Evolutionary conservation across 768 basidiomycete genomes (phyloP).

Genomic region (Porphyrellus cyaneotinctus): DNA sequence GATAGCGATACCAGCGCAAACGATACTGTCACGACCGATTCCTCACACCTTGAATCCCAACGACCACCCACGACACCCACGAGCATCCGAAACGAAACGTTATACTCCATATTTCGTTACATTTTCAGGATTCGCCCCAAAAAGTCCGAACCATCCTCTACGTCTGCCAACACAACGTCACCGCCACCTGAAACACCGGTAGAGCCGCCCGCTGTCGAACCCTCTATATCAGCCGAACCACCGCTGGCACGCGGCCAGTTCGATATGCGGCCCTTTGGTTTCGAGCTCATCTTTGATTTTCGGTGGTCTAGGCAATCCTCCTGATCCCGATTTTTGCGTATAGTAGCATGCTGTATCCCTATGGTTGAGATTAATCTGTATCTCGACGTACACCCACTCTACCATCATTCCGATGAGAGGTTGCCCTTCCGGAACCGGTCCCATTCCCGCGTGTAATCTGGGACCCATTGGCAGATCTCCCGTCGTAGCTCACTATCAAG

Average conservation of each 20-base stretch:
- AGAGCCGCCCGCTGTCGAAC: slow-evolving; percentile 2
- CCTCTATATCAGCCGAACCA: slow-evolving; percentile 14
- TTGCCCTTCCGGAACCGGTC: too few species aligned
- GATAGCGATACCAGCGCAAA: slow-evolving; percentile 18
- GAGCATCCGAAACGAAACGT: slow-evolving; percentile 13
- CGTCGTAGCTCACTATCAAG: too few species aligned
- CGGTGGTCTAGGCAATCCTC: slow-evolving; percentile 48
- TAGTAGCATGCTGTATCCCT: slow-evolving; percentile 20
- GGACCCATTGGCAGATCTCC: too few species aligned
- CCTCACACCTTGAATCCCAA: slow-evolving; percentile 15
- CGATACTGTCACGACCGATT: slow-evolving; percentile 25
- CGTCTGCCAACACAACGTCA: not conserved
- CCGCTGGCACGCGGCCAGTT: slow-evolving; percentile 48
- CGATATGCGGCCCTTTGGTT: slow-evolving; percentile 68
- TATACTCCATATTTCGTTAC: slow-evolving; percentile 24
- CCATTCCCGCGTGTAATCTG: not conserved
- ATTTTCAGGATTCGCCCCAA: slow-evolving; percentile 18
- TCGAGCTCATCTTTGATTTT: slow-evolving; percentile 72
- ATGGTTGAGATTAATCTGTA: slow-evolving; percentile 13
- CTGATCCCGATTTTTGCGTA: slow-evolving; percentile 11
- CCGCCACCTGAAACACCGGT: slow-evolving; percentile 4
- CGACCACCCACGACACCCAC: slow-evolving; percentile 8
- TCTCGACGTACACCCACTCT: not conserved
- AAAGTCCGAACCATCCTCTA: not conserved
- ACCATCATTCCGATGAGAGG: not conserved